Evolutionary conservation across 2,329 filamentous ascomycete species (phyloP).

Genomic region (Diatrype stigma): DNA sequence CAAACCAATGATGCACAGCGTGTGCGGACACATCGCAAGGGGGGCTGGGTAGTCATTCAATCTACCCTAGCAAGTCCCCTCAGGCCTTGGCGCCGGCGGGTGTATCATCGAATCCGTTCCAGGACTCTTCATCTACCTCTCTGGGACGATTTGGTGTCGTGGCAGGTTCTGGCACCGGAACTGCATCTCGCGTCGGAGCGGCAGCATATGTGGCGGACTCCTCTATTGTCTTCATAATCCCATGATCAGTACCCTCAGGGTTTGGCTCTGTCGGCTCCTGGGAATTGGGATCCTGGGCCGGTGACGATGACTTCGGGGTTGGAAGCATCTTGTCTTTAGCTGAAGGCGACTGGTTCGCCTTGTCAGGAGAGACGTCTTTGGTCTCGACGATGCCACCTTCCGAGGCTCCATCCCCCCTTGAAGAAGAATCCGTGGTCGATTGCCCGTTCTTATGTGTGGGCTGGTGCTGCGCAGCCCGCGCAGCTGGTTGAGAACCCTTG

Average conservation of each 20-base stretch:
- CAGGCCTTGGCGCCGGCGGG: constrained; percentile 3
- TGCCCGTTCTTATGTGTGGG: background rate
- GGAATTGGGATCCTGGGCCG: constrained; percentile 1
- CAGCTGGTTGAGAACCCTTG: constrained; percentile 5
- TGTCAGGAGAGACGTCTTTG: constrained; percentile 1
- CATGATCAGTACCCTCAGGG: background rate
- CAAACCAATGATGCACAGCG: no score
- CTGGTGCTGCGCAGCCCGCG: constrained; percentile 12
- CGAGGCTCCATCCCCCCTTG: background rate
- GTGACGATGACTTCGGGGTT: constrained; percentile 10
- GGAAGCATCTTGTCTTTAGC: constrained; percentile 1
- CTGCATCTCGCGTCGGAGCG: constrained; percentile 2
- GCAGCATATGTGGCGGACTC: background rate
- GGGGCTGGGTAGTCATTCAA: no score
- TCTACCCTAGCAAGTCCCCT: no score
- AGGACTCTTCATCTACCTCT: constrained; percentile 29
- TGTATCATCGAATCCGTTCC: constrained; percentile 37
- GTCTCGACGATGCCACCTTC: background rate
- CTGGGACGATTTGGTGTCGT: constrained; percentile 6
- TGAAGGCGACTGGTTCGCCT: background rate
- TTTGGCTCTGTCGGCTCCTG: constrained; percentile 2
- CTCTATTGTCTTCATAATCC: background rate
- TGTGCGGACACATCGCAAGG: no score
- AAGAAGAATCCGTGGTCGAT: background rate
- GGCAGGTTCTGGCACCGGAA: constrained; percentile 8